Percentiles rank a stretch among this genome's conserved stretches.
Evolutionary conservation across 495 filamentous ascomycete species (phyloP).

Genomic region (Xylaria sp.): DNA sequence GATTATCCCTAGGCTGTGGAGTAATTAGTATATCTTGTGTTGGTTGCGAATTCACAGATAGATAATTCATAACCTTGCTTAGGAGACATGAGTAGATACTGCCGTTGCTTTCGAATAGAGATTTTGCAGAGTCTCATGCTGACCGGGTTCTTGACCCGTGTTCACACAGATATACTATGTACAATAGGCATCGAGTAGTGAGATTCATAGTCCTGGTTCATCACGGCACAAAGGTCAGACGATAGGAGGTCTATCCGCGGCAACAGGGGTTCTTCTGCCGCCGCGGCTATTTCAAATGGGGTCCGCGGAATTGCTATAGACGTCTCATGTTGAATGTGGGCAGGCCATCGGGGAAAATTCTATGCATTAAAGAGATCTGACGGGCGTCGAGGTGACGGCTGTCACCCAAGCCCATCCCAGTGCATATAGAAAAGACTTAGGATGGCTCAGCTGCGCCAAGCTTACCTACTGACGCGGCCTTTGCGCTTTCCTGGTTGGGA

Average conservation of each 20-base stretch:
- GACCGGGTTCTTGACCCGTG: background rate
- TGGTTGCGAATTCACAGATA: background rate
- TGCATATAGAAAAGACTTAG: background rate
- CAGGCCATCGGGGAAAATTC: background rate
- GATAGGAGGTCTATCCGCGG: conserved; percentile 18
- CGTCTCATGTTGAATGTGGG: conserved; percentile 17
- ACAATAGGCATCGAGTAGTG: background rate
- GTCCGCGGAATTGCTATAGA: background rate
- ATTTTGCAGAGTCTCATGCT: background rate
- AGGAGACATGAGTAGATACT: background rate
- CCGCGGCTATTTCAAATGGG: conserved; percentile 23
- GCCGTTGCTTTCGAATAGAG: background rate
- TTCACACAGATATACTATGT: background rate
- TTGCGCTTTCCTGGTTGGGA: background rate
- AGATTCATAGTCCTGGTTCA: background rate
- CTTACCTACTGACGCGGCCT: conserved; percentile 7
- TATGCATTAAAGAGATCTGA: conserved; percentile 12
- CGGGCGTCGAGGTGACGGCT: background rate
- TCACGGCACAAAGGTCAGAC: conserved; percentile 15
- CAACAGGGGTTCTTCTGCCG: conserved; percentile 19
- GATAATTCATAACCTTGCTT: background rate
- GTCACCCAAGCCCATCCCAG: conserved; percentile 6
- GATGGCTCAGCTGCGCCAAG: conserved; percentile 7
- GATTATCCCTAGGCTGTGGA: background rate
- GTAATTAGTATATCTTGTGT: background rate